phyloP scores from a whole-genome alignment of 2,329 filamentous ascomycete genomes.

The Aspergillus felis region DNA sequence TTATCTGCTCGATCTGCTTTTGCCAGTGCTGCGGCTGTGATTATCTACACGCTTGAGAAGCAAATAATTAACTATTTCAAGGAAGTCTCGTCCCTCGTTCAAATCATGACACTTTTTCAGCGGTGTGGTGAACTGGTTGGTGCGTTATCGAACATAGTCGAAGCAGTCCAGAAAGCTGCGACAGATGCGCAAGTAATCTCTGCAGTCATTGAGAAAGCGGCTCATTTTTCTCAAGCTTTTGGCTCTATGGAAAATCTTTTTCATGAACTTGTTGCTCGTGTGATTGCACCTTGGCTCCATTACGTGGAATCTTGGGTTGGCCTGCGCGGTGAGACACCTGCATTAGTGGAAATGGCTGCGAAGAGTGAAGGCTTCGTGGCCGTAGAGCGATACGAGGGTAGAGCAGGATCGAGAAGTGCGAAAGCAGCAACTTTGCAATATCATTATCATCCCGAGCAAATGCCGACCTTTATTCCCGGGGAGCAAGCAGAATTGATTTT shows the following conservation, averaged over 20 bases:
- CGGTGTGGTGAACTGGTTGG: conserved; percentile 36
- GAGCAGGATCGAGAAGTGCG: conserved; percentile 52
- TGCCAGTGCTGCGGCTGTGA: conserved; percentile 29
- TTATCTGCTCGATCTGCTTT: conserved; percentile 34
- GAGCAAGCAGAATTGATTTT: conserved; percentile 72
- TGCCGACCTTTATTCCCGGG: conserved; percentile 67
- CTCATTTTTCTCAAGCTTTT: conserved; percentile 61
- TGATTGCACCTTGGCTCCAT: conserved; percentile 63
- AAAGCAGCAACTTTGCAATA: conserved; percentile 62
- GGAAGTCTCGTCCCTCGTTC: conserved; percentile 30
- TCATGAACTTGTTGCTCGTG: conserved; percentile 61
- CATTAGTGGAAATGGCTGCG: conserved; percentile 47
- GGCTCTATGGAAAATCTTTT: conserved; percentile 60
- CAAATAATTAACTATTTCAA: conserved; percentile 26
- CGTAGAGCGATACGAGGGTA: conserved; percentile 57
- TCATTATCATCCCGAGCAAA: conserved; percentile 46
- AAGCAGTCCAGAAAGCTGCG: conserved; percentile 45
- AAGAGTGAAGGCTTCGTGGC: conserved; percentile 59
- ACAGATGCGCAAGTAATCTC: conserved; percentile 62
- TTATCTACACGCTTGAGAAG: conserved; percentile 37
- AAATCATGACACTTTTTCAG: conserved; percentile 37
- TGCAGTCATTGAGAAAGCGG: conserved; percentile 58
- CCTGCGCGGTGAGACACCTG: conserved; percentile 55
- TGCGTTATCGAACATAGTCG: conserved; percentile 33
- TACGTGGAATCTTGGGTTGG: conserved; percentile 73